phyloP scores from a whole-genome alignment of 345 rosid species.

The Adansonia digitata region DNA sequence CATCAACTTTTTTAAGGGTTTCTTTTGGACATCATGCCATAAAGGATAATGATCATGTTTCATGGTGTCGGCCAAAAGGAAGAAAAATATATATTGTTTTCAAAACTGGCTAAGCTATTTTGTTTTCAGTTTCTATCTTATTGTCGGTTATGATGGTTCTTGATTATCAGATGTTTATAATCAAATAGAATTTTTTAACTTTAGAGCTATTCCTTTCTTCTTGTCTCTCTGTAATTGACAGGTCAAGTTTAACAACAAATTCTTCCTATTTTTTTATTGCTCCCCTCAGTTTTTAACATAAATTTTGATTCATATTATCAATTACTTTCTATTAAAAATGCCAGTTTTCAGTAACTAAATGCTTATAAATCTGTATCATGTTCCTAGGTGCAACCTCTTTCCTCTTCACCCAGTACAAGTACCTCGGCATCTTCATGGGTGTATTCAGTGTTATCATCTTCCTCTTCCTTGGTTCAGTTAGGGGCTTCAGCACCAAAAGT shows the following conservation, averaged over 20 bases:
- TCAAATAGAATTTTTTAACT: neutral
- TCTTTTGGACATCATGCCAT: neutral
- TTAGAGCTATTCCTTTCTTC: neutral
- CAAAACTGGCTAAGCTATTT: neutral
- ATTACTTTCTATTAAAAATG: neutral
- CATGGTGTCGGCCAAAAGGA: neutral
- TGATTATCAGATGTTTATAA: neutral
- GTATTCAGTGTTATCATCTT: conserved; percentile 42
- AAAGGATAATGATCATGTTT: neutral
- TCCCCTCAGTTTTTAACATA: neutral
- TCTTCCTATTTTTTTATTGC: neutral
- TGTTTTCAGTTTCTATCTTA: neutral
- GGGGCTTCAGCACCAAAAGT: conserved; percentile 57
- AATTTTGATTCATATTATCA: neutral
- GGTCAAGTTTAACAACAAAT: neutral
- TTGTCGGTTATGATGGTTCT: neutral
- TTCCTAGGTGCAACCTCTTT: conserved; percentile 60
- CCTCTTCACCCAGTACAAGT: conserved; percentile 54
- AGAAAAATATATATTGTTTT: neutral
- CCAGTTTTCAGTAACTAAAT: neutral
- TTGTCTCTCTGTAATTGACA: neutral
- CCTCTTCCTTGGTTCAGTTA: conserved; percentile 66
- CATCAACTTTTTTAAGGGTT: neutral
- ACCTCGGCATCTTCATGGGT: conserved; percentile 47
- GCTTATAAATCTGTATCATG: neutral